phyloP scores from a whole-genome alignment of 768 basidiomycete genomes.

The Agaricus blazei region DNA sequence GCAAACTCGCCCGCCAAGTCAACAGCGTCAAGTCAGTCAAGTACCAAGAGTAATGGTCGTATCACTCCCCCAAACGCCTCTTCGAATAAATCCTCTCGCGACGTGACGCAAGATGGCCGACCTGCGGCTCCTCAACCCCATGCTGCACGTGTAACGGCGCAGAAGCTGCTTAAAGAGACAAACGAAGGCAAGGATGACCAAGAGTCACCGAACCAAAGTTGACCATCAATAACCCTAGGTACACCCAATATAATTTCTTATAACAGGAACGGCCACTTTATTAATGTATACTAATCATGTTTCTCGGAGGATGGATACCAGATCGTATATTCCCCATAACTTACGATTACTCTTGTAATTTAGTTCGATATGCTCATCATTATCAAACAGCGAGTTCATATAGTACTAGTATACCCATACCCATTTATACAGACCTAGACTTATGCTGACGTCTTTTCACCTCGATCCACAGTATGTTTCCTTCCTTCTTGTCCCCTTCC shows the following conservation, averaged over 20 bases:
- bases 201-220: background rate
- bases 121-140: background rate
- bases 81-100: background rate
- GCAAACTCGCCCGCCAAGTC: background rate
- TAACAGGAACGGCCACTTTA: background rate
- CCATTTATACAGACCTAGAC: background rate
- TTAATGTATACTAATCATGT: background rate
- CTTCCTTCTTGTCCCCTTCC: background rate
- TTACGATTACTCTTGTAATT: background rate
- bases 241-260: background rate
- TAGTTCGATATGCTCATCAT: background rate
- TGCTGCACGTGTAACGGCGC: background rate
- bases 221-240: background rate
- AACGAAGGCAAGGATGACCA: background rate
- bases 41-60: background rate
- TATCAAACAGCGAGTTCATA: background rate
- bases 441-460: background rate
- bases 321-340: background rate
- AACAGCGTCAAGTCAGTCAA: background rate
- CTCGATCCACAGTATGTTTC: slow-evolving; percentile 6
- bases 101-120: background rate
- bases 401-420: background rate
- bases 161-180: background rate
- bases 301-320: background rate
- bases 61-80: background rate